Evolutionary conservation across 2,329 filamentous ascomycete species (phyloP), one percentile per base, ranked within the genome.

Genomic region (Penicillium vulpinum): DNA sequence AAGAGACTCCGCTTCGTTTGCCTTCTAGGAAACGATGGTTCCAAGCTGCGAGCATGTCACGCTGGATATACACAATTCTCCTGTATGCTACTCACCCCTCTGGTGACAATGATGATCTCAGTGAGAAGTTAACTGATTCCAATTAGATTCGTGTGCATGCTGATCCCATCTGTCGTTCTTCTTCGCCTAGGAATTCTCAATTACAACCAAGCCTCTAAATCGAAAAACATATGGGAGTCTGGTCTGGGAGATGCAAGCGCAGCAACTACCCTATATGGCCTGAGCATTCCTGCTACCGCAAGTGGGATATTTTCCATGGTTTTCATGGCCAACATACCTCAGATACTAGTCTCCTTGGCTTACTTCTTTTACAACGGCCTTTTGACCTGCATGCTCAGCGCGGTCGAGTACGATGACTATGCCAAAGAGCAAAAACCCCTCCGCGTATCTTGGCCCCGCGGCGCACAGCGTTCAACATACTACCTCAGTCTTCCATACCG

Each of bases 321-420:
- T n/a, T 21, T 46, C 8, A 35, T 47, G 16, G 45, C 45, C 21
- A 77, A 77, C 48, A 57, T 56, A 0, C 70, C 70, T 0, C 74
- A 77, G 51, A 38, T 74, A 3, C n/a, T 71, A 0, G 49, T 74
- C 0, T 75, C 72, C 0, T 39, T 66, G 5, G 44, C 70, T 4
- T 75, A 74, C 44, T 66, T 75, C 24, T 48, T 68, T 9, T 69
- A 67, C 59, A 76, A 77, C 49, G 54, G 60, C 13, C 52, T 73
- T 0, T 65, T 72, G 22, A 85, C 79, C 0, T 70, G 66, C 2
- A 81, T 83, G 68, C 70, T 80, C 0, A 62, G 78, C 0, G 77
- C 75, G 0, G 63, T 69, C 9, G 83, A 85, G 65, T 85, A 77
- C 68, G 75, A 71, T 41, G 61, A 63, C 0, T 79, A 77, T 63